phyloP scores from a whole-genome alignment of 306 rosid species.

The Carpinus fangiana region DNA sequence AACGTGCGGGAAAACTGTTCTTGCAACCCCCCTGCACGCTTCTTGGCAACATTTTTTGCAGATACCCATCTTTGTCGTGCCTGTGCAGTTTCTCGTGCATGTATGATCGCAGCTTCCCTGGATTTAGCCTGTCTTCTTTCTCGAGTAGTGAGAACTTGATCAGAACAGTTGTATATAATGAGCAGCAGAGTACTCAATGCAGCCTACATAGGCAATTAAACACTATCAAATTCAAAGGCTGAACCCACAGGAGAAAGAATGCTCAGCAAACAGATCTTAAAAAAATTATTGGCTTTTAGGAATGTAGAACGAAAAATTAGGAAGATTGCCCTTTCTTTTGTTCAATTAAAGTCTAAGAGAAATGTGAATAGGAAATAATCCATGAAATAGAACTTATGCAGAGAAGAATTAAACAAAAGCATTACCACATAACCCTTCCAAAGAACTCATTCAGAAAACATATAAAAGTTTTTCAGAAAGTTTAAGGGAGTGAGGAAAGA shows the following conservation, averaged over 20 bases:
- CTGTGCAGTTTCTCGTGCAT: conserved; percentile 68
- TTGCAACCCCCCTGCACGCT: conserved; percentile 77
- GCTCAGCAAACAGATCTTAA: conserved; percentile 3
- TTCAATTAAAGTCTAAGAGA: no score
- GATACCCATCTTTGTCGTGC: conserved; percentile 78
- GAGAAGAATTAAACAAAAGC: neutral
- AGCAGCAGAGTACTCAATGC: conserved; percentile 86
- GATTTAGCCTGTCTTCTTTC: conserved; percentile 81
- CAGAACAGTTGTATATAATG: conserved; percentile 94
- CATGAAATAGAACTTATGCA: no score
- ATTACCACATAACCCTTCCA: neutral
- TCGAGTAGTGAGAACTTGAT: conserved; percentile 87
- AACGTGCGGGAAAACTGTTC: conserved; percentile 73
- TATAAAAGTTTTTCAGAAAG: neutral
- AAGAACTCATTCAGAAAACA: neutral
- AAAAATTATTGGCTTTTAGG: neutral
- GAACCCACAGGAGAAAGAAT: conserved; percentile 18
- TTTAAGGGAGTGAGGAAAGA: conserved; percentile 2
- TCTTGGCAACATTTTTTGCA: conserved; percentile 84
- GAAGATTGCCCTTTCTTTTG: no score
- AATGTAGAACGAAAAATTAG: neutral
- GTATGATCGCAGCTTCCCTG: conserved; percentile 88
- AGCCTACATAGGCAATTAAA: conserved; percentile 74
- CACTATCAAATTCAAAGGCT: conserved; percentile 27
- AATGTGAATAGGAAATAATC: no score